Conservation (phyloP, 257 asterid species). For the Fraxinus quadrangulata region DNA sequence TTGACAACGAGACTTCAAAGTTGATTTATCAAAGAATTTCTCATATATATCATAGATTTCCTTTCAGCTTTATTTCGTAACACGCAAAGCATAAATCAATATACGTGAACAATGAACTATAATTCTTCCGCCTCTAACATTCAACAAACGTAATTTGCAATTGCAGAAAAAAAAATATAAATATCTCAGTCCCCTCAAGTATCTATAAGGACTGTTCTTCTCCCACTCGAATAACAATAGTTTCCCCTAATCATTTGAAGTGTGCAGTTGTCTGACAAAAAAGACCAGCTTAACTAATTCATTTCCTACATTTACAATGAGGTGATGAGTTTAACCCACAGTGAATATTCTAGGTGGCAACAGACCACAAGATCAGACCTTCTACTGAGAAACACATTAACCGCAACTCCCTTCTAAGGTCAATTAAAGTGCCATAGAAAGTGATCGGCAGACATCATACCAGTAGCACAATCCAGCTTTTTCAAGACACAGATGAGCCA, state of each 20-base stretch:
- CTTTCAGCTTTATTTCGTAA: neutral
- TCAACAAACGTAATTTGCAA: no score
- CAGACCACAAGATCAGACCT: neutral
- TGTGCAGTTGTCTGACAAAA: neutral
- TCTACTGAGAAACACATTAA: neutral
- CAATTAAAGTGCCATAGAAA: neutral
- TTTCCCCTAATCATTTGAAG: neutral
- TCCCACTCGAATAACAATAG: neutral
- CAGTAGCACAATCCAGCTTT: neutral
- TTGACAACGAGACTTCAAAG: neutral
- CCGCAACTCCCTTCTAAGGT: neutral
- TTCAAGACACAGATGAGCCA: neutral
- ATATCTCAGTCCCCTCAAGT: neutral
- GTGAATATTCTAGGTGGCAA: neutral
- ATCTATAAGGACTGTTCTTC: neutral
- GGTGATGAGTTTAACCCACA: neutral
- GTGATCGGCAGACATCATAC: neutral
- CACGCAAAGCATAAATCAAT: neutral
- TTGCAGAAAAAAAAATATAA: neutral
- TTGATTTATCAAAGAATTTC: neutral
- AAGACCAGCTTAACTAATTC: neutral
- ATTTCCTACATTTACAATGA: neutral
- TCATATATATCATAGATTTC: neutral
- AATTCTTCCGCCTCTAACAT: neutral
- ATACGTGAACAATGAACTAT: neutral